Evolutionary conservation across 192 early-diverging fungal genomes (phyloP), one percentile per base, ranked within the genome.

Genomic region (Paraglomus occultum): DNA sequence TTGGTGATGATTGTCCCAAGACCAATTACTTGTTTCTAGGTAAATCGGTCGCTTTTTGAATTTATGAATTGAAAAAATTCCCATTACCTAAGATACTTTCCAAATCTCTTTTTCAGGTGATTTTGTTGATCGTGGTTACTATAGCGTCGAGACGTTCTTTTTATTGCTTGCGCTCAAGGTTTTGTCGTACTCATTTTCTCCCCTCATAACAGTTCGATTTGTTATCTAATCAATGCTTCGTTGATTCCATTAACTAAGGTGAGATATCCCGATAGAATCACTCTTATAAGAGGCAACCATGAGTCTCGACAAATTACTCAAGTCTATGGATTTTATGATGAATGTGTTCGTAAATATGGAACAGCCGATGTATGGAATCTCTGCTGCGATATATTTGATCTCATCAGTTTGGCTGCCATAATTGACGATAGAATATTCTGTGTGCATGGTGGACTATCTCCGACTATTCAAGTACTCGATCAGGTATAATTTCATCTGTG

Each of bases 11-110:
- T 74, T 94, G 88, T 63, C 96, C 96, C 5, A 92, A 95, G 68
- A 98, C 96, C 49, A 98, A 96, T 80, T 98, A 98, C 72, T 81
- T 98, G 67, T 98, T 98, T 77, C 94, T 98, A 91, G 96, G 93
- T 77, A 83, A 53, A 50, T 59, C 20, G 38, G 9, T 20, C n/a
- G 38, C 15, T 31, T 14, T 1, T 22, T 42, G 15, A 7, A n/a
- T n/a, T n/a, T n/a, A n/a, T n/a, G n/a, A n/a, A n/a, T n/a, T n/a
- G n/a, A n/a, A n/a, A n/a, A 54, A 7, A 67, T 23, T 40, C 31
- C 20, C 12, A 70, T 39, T 42, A 42, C 18, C 42, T 20, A 44
- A 42, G 22, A 42, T 45, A 7, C 4, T 51, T 20, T 20, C 31
- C 20, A 44, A 22, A 46, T 53, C 8, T 45, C 40, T 81, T 63